Evolutionary conservation across 2,329 filamentous ascomycete genomes (phyloP), one percentile per base, ranked within the genome.

Genomic region (Ambrosiella cleistominuta): DNA sequence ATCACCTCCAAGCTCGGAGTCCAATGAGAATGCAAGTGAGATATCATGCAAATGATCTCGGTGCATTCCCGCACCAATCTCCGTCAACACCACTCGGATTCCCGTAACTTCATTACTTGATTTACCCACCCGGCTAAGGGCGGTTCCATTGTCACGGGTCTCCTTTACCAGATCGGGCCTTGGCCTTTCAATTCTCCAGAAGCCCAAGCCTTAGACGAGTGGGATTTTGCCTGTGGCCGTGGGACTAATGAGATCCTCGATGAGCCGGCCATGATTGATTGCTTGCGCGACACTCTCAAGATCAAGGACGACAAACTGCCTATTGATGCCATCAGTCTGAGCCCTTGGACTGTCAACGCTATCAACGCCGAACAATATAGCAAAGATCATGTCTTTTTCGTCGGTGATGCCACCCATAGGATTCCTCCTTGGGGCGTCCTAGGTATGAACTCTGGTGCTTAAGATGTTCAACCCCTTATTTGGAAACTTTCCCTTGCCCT

Each of bases 351-450:
- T 27, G 57, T 58, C n/a, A 58, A 58, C 12, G 50, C 57, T 38
- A 58, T 58, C 8, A 58, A 36, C 39, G 39, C 57, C 13, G 50
- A 58, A 19, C 17, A 54, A 27, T 58, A 54, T 19, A 58, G 50
- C 4, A 62, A 61, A 9, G 66, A 64, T 11, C 67, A 66, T 3
- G 63, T 70, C 15, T 67, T 68, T 2, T 64, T 70, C 1, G 64
- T 62, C 0, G 69, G 69, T 1, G 69, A 71, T 51, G 62, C 69
- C 1, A 64, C 62, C 11, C 68, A 70, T 50, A 66, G 67, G 8
- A 65, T 68, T 13, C 67, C 68, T 0, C 66, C 68, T 0, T 68
- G 68, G 44, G 57, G 65, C 5, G 68, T 67, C 0, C 65, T 67
- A 1, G 68, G 69, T 0, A 64, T 66, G 35, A 70, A 70, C 58